Percentiles rank a stretch among this genome's conserved stretches.
phyloP scores from a whole-genome alignment of 371 early-diverging fungal genomes.

The Choanephora cucurbitarum region DNA sequence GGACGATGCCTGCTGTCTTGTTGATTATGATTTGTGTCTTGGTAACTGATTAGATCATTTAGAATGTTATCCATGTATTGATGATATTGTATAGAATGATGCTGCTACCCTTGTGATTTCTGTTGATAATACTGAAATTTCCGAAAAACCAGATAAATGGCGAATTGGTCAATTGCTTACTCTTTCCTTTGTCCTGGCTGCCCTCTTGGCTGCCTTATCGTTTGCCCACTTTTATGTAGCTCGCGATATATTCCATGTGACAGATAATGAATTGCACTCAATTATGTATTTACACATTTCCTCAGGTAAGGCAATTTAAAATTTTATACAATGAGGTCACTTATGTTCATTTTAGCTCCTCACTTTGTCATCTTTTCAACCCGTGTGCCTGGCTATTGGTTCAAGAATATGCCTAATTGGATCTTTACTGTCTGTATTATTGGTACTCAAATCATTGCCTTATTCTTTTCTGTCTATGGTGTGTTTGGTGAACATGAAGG shows the following conservation, averaged over 20 bases:
- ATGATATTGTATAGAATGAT: too few species aligned
- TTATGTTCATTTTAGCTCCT: conserved; percentile 59
- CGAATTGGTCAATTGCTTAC: conserved; percentile 80
- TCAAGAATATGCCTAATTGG: conserved; percentile 80
- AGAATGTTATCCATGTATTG: too few species aligned
- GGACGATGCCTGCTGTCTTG: conserved; percentile 78
- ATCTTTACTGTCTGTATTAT: conserved; percentile 80
- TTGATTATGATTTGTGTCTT: conserved; percentile 82
- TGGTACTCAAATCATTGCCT: conserved; percentile 91
- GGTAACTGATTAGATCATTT: not conserved
- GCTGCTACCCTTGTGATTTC: conserved; percentile 90
- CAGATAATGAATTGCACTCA: conserved; percentile 54
- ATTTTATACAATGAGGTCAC: not conserved
- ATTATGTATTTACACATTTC: conserved; percentile 91
- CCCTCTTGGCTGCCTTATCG: conserved; percentile 72
- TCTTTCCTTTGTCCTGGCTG: conserved; percentile 72
- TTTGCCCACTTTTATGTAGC: conserved; percentile 83
- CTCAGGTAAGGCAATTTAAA: conserved; percentile 44
- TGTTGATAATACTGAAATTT: conserved; percentile 86
- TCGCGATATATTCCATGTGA: conserved; percentile 55
- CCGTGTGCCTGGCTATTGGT: conserved; percentile 87
- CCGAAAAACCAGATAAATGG: conserved; percentile 84
- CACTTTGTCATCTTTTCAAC: conserved; percentile 98
- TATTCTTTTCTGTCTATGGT: conserved; percentile 86
- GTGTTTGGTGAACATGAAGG: conserved; percentile 49